Conservation (phyloP, 140 eudicot genomes). For the Cichorium intybus region DNA sequence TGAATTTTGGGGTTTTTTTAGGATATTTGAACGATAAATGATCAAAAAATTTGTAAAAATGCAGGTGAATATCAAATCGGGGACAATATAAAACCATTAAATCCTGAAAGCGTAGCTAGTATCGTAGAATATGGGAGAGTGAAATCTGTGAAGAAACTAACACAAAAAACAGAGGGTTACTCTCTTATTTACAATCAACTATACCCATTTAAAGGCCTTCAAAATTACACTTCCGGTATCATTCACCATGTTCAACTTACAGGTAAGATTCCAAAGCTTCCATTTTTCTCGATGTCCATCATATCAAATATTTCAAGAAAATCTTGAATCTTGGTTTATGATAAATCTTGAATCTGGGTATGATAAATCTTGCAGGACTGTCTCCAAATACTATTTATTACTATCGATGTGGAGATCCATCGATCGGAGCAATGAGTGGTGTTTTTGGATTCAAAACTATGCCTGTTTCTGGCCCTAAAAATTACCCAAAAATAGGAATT, state of each 20-base stretch:
- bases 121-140: constrained; percentile 64
- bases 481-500: constrained; percentile 73
- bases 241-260: constrained; percentile 91
- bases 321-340: constrained; percentile 11
- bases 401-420: constrained; percentile 88
- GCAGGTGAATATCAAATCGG: constrained; percentile 96
- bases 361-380: constrained; percentile 47
- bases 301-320: constrained; percentile 4
- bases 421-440: constrained; percentile 60
- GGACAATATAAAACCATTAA: constrained; percentile 55
- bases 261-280: constrained; percentile 32
- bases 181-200: constrained; percentile 78
- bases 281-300: not conserved
- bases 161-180: constrained; percentile 54
- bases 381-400: constrained; percentile 58
- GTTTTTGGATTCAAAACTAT: constrained; percentile 64
- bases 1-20: not conserved
- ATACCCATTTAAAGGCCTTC: constrained; percentile 84
- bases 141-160: constrained; percentile 25
- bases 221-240: constrained; percentile 94
- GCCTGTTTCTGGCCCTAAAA: constrained; percentile 61
- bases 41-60: not conserved
- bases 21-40: not conserved
- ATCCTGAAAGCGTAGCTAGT: constrained; percentile 66
- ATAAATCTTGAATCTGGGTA: constrained; percentile 13